phyloP scores from a whole-genome alignment of 768 basidiomycete species.

The Rhizopogon roseolus region DNA sequence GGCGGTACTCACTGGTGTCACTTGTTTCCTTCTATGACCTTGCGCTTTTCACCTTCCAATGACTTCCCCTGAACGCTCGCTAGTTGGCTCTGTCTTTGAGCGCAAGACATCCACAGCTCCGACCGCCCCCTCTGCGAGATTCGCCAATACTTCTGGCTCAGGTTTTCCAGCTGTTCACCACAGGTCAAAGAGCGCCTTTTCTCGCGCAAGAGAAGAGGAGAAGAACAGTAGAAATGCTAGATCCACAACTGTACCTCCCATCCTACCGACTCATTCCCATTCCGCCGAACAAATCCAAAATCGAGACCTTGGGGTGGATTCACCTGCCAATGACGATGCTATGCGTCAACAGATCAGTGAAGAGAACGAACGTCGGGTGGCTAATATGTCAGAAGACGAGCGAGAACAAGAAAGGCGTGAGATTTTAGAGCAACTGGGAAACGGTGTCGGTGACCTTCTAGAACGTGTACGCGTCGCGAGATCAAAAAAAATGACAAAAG shows the following conservation, averaged over 20 bases:
- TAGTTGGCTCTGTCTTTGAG: conserved; percentile 46
- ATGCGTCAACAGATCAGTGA: conserved; percentile 57
- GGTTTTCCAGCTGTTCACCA: conserved; percentile 66
- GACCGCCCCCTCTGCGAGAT: conserved; percentile 16
- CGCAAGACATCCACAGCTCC: conserved; percentile 27
- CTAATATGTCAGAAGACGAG: conserved; percentile 68
- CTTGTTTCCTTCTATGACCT: neutral
- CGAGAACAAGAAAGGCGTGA: conserved; percentile 59
- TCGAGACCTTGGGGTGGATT: neutral
- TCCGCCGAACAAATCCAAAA: neutral
- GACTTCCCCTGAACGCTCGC: conserved; percentile 17
- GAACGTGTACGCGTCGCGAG: conserved; percentile 46
- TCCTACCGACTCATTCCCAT: conserved; percentile 21
- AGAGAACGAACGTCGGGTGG: conserved; percentile 62
- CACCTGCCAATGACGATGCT: conserved; percentile 23
- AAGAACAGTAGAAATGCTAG: conserved; percentile 11
- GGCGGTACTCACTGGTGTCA: neutral
- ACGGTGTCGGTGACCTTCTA: conserved; percentile 58
- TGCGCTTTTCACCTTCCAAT: conserved; percentile 6
- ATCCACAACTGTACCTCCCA: conserved; percentile 12
- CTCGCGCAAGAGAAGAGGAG: conserved; percentile 38
- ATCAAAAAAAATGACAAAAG: neutral
- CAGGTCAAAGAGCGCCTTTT: conserved; percentile 60
- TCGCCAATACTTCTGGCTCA: conserved; percentile 21
- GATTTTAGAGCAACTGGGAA: conserved; percentile 69